These are phyloP conservation scores for Cruciata laevipes DNA, from an alignment of 257 asterid species.

Conservation along the genomic window DNA sequence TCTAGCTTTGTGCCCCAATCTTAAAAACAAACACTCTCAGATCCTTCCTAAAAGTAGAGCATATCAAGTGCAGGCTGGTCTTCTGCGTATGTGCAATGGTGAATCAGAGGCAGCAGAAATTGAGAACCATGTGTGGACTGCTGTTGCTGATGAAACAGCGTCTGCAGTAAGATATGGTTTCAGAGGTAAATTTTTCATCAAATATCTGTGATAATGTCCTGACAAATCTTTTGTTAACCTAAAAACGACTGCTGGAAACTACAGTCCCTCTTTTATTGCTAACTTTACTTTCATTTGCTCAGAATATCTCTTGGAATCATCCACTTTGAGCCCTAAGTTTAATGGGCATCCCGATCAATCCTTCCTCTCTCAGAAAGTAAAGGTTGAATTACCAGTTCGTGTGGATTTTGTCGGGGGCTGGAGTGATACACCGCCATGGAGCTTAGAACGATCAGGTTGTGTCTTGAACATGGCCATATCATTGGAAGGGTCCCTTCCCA, in stretches of 20 bases:
- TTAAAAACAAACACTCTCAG: slow-evolving; percentile 61
- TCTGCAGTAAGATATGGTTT: slow-evolving; percentile 81
- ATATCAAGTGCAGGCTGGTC: slow-evolving; percentile 80
- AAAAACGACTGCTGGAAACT: slow-evolving; percentile 1
- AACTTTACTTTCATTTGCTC: slow-evolving; percentile 18
- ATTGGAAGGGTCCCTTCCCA: slow-evolving; percentile 66
- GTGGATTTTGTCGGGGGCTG: slow-evolving; percentile 97
- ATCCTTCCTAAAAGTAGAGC: slow-evolving; percentile 94
- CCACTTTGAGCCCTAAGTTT: slow-evolving; percentile 26
- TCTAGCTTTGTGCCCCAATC: slow-evolving; percentile 46
- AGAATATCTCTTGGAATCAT: slow-evolving; percentile 38
- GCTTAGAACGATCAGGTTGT: slow-evolving; percentile 92
- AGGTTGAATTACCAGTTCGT: slow-evolving; percentile 87
- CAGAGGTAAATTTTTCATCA: slow-evolving; percentile 41
- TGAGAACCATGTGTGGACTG: slow-evolving; percentile 73
- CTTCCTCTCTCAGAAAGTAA: slow-evolving; percentile 52
- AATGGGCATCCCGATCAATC: slow-evolving; percentile 31
- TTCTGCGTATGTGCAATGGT: slow-evolving; percentile 60
- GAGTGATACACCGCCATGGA: slow-evolving; percentile 99
- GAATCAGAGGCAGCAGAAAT: slow-evolving; percentile 51
- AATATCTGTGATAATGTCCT: not conserved
- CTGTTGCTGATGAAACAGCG: slow-evolving; percentile 92
- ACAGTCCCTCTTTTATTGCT: not conserved
- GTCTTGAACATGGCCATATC: slow-evolving; percentile 93
- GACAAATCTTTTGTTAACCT: not conserved